Evolutionary conservation across 805 yeast species (phyloP).

Genomic region (Scheffersomyces amazonensis): DNA sequence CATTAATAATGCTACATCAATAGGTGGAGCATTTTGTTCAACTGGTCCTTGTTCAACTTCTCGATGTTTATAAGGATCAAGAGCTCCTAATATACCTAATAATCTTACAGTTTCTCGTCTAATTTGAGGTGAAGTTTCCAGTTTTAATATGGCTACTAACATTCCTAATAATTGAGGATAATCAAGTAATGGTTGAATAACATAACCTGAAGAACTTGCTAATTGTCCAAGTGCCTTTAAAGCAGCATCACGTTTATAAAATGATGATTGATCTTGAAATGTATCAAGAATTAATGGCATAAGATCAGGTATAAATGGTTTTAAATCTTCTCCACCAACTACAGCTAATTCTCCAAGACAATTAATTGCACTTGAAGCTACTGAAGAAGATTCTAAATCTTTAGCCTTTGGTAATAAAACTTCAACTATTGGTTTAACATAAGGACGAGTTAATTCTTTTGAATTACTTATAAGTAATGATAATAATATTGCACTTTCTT

Average conservation of each 20-base stretch:
- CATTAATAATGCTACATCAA: conserved; percentile 87
- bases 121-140: conserved; percentile 71
- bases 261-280: conserved; percentile 89
- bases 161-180: conserved; percentile 87
- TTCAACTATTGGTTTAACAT: conserved; percentile 86
- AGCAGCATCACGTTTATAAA: conserved; percentile 85
- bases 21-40: conserved; percentile 84
- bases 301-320: conserved; percentile 64
- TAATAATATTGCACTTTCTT: conserved; percentile 78
- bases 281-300: conserved; percentile 89
- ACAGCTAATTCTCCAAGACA: conserved; percentile 88
- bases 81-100: conserved; percentile 91
- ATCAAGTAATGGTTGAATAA: conserved; percentile 86
- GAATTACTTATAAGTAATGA: conserved; percentile 75
- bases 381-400: conserved; percentile 65
- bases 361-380: conserved; percentile 78
- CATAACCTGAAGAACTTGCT: conserved; percentile 90
- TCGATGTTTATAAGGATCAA: conserved; percentile 94
- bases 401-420: conserved; percentile 74
- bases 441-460: conserved; percentile 81
- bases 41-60: conserved; percentile 76
- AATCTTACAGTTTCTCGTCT: conserved; percentile 86
- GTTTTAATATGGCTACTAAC: conserved; percentile 74
- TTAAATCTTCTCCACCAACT: conserved; percentile 85
- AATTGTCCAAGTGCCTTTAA: conserved; percentile 83